phyloP scores from a whole-genome alignment of 306 rosid species.

The Astragalus glycyphyllos region DNA sequence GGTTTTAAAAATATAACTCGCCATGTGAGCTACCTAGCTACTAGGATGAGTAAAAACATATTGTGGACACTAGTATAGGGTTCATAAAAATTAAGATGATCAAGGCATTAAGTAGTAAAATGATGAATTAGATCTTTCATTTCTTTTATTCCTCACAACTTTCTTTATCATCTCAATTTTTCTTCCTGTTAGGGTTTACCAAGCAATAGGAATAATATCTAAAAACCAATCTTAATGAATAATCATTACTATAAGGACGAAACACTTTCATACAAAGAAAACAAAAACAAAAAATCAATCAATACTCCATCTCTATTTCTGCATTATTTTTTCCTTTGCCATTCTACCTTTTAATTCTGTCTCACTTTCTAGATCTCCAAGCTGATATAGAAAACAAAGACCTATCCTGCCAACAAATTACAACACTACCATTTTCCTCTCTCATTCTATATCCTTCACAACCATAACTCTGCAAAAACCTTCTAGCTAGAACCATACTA shows the following conservation, averaged over 20 bases:
- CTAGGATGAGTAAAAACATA: not conserved
- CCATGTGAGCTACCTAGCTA: too few species aligned
- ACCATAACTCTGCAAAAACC: conserved; percentile 35
- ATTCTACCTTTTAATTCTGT: conserved; percentile 4
- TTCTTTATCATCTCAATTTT: too few species aligned
- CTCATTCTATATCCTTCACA: conserved; percentile 43
- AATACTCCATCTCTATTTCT: conserved; percentile 17
- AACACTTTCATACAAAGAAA: conserved; percentile 39
- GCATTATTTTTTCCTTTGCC: not conserved
- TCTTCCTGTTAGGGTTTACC: too few species aligned
- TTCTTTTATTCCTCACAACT: conserved; percentile 13
- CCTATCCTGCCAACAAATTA: conserved; percentile 43
- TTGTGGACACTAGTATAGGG: conserved; percentile 12
- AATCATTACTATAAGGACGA: conserved; percentile 42
- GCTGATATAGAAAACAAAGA: conserved; percentile 45
- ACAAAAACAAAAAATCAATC: conserved; percentile 20
- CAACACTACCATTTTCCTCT: conserved; percentile 42
- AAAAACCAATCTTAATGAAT: conserved; percentile 42
- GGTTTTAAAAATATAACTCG: too few species aligned
- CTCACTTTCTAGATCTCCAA: conserved; percentile 43
- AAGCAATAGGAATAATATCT: conserved; percentile 27
- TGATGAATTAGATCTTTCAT: conserved; percentile 20
- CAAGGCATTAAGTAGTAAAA: conserved; percentile 41
- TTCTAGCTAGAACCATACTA: conserved; percentile 39
- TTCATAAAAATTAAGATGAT: conserved; percentile 34